Conservation (phyloP, 768 basidiomycete genomes). For the Holtermanniella nyarrowii region DNA sequence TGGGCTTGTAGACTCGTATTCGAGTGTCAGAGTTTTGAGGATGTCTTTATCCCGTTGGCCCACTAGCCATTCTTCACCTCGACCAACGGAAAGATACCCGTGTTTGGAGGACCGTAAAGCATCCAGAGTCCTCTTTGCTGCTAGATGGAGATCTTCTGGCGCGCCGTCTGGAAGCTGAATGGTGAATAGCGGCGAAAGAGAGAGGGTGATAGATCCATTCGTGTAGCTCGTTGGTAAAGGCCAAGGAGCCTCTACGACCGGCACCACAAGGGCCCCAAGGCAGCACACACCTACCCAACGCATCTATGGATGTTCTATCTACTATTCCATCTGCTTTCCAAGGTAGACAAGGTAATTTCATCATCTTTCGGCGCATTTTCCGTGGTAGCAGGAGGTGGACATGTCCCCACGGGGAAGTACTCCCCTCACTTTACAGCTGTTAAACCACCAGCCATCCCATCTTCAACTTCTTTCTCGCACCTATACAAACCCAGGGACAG, state of each 20-base stretch:
- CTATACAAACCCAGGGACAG: neutral
- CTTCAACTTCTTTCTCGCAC: neutral
- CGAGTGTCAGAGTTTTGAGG: neutral
- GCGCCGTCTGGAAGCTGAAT: neutral
- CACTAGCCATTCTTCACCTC: conserved; percentile 4
- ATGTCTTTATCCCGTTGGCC: neutral
- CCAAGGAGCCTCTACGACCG: neutral
- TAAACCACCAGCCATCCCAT: neutral
- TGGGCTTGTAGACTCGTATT: neutral
- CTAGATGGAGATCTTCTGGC: neutral
- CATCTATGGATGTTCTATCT: too few species aligned
- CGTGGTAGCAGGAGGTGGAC: neutral
- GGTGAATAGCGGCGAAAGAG: neutral
- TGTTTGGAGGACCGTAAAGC: neutral
- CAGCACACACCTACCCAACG: neutral
- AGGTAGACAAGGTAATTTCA: too few species aligned
- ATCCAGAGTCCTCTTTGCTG: neutral
- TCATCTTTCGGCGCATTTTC: too few species aligned
- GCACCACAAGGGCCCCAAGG: neutral
- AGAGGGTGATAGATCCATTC: neutral
- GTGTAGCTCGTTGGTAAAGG: neutral
- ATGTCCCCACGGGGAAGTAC: neutral
- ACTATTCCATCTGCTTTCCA: too few species aligned
- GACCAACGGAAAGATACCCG: conserved; percentile 4
- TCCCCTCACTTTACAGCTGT: neutral